A percentile compares a stretch with the other conserved stretches of the same genome.
Evolutionary conservation across 208 protist species (phyloP).

Genomic region (Crithidia fasciculata): DNA sequence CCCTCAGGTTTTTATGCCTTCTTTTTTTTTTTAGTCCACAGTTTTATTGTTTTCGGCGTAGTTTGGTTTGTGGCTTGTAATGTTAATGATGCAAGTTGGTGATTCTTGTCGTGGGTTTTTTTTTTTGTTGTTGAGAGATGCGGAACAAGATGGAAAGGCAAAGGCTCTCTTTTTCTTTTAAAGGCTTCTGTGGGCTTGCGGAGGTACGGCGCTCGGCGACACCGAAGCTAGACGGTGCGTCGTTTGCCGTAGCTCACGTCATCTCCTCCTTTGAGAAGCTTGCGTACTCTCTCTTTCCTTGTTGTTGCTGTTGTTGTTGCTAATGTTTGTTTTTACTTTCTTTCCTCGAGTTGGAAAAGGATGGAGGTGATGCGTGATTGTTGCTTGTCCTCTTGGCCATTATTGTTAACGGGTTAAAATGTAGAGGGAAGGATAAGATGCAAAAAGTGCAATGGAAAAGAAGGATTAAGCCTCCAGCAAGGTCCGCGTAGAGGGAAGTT

Average conservation of each 20-base stretch:
- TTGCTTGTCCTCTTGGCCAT: too few species aligned
- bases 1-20: too few species aligned
- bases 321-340: not conserved
- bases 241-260: not conserved
- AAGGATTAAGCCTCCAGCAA: too few species aligned
- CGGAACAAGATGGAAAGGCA: too few species aligned
- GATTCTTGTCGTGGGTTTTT: not conserved
- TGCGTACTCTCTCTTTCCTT: not conserved
- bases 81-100: too few species aligned
- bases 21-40: not conserved
- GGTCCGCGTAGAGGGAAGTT: too few species aligned
- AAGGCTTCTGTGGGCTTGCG: not conserved
- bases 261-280: not conserved
- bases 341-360: not conserved
- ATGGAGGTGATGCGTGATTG: too few species aligned
- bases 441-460: too few species aligned
- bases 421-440: too few species aligned
- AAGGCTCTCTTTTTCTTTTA: not conserved
- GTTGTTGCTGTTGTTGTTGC: not conserved
- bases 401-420: too few species aligned
- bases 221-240: conserved; percentile 2
- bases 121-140: not conserved
- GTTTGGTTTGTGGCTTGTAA: too few species aligned
- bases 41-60: too few species aligned
- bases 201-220: not conserved